Percentiles rank a stretch among this genome's conserved stretches.
phyloP scores from a whole-genome alignment of 2,329 filamentous ascomycete genomes.

The Microsporum ferrugineum region DNA sequence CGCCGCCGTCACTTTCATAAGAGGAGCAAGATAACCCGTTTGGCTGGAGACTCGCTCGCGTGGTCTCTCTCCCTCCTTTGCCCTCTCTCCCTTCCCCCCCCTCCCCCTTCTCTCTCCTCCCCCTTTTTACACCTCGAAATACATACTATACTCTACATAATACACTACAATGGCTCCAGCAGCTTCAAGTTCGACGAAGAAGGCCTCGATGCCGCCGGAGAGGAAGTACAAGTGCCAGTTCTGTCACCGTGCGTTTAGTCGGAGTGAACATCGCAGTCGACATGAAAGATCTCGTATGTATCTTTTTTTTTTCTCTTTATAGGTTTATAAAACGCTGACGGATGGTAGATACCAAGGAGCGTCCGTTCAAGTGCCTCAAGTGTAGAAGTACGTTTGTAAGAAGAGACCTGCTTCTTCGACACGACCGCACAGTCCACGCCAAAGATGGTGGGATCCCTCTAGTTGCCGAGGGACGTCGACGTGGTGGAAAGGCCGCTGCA shows the following conservation, averaged over 20 bases:
- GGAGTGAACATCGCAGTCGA: slow-evolving; percentile 91
- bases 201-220: slow-evolving; percentile 68
- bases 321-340: background rate
- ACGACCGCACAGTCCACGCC: slow-evolving; percentile 96
- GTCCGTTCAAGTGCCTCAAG: slow-evolving; percentile 97
- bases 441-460: slow-evolving; percentile 93
- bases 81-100: slow-evolving; percentile 12
- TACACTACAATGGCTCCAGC: slow-evolving; percentile 29
- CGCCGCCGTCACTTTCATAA: background rate
- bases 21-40: background rate
- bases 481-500: slow-evolving; percentile 35
- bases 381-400: slow-evolving; percentile 97
- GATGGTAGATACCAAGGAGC: slow-evolving; percentile 81
- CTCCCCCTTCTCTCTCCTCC: slow-evolving; percentile 15
- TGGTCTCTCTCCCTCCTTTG: background rate
- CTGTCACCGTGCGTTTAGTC: slow-evolving; percentile 92
- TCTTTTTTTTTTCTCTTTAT: background rate
- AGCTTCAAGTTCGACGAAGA: slow-evolving; percentile 65
- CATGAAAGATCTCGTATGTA: slow-evolving; percentile 97
- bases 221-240: slow-evolving; percentile 99
- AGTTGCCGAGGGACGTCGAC: slow-evolving; percentile 83
- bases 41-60: background rate
- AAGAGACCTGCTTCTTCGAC: slow-evolving; percentile 86
- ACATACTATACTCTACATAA: slow-evolving; percentile 4
- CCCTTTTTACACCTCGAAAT: slow-evolving; percentile 12